Evolutionary conservation across 2,329 filamentous ascomycete genomes (phyloP).

Genomic region (Botrytis tulipae): DNA sequence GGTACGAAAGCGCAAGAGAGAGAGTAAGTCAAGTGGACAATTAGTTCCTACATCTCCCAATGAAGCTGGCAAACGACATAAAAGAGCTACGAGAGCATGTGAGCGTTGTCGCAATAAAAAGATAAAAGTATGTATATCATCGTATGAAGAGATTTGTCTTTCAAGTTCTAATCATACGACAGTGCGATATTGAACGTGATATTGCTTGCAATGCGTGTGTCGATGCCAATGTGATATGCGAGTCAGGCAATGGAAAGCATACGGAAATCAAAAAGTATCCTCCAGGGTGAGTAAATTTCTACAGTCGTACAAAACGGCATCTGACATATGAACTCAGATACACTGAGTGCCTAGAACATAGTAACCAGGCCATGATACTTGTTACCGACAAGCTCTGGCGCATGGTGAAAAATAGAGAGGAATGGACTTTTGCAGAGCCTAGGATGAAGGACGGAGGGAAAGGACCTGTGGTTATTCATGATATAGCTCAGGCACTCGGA

Average conservation of each 20-base stretch:
- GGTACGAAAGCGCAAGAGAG: constrained; percentile 11
- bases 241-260: constrained; percentile 12
- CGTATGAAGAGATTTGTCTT: background rate
- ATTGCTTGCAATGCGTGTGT: constrained; percentile 15
- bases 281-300: background rate
- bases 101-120: constrained; percentile 17
- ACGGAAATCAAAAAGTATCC: constrained; percentile 13
- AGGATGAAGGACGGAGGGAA: constrained; percentile 12
- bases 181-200: constrained; percentile 11
- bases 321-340: constrained; percentile 6
- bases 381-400: constrained; percentile 7
- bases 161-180: background rate
- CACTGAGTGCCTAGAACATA: constrained; percentile 4
- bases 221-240: constrained; percentile 12
- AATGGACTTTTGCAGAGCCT: constrained; percentile 13
- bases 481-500: constrained; percentile 9
- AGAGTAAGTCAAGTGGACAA: background rate
- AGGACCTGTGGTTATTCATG: constrained; percentile 13
- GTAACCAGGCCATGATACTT: constrained; percentile 9
- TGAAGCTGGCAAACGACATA: constrained; percentile 1
- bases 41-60: background rate
- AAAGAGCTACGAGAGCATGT: constrained; percentile 15
- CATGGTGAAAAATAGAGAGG: constrained; percentile 1
- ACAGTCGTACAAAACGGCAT: background rate
- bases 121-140: constrained; percentile 2